These are phyloP conservation scores for Fusarium sp. DNA, from an alignment of 2,329 filamentous ascomycete species.

Conservation along the genomic window DNA sequence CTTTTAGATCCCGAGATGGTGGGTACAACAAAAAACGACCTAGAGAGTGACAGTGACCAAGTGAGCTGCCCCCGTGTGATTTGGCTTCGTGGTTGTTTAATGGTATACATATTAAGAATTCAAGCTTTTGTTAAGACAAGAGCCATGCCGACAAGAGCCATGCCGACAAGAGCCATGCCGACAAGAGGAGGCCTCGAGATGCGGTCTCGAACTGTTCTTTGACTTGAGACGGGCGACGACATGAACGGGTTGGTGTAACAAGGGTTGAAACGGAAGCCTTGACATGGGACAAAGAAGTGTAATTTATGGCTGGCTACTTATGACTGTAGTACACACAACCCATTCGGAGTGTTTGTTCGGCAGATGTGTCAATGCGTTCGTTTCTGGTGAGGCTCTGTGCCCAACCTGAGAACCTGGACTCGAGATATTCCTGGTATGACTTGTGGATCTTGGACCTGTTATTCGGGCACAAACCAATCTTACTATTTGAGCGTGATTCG, in stretches of 20 bases:
- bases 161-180: constrained; percentile 15
- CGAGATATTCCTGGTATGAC: constrained; percentile 5
- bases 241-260: constrained; percentile 27
- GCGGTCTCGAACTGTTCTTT: constrained; percentile 4
- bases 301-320: constrained; percentile 4
- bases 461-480: constrained; percentile 17
- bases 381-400: constrained; percentile 34
- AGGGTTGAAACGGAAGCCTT: constrained; percentile 9
- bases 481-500: not conserved
- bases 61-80: constrained; percentile 33
- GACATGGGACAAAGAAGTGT: constrained; percentile 22
- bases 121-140: constrained; percentile 6
- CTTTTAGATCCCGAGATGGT: constrained; percentile 37
- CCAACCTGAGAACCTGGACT: constrained; percentile 12
- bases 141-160: constrained; percentile 11
- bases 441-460: constrained; percentile 16
- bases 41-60: not conserved
- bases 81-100: constrained; percentile 9
- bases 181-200: constrained; percentile 10
- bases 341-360: constrained; percentile 11
- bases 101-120: constrained; percentile 12
- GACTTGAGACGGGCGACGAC: constrained; percentile 25
- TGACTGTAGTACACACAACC: not conserved
- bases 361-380: constrained; percentile 17
- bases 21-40: constrained; percentile 11